These are phyloP conservation scores for Saccharomyces pastorianus DNA, from an alignment of 1,139 yeast genomes.

Conservation along the genomic window DNA sequence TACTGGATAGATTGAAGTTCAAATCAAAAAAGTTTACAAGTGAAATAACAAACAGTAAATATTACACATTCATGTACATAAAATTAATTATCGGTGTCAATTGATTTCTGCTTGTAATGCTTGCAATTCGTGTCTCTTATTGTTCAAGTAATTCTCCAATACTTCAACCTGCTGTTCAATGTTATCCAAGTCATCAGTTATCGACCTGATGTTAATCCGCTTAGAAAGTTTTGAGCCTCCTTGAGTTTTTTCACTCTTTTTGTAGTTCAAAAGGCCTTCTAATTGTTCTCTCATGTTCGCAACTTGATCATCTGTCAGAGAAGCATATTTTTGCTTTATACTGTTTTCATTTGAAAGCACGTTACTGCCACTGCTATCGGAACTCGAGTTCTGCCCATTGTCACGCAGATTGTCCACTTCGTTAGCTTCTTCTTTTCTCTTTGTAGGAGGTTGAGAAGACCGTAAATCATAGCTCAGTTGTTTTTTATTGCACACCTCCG, in stretches of 20 bases:
- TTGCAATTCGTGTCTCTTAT: constrained; percentile 42
- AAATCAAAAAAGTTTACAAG: not conserved
- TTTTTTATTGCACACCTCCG: constrained; percentile 87
- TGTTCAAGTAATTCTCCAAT: constrained; percentile 44
- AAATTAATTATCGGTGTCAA: constrained; percentile 7
- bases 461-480: constrained; percentile 67
- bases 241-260: constrained; percentile 23
- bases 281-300: constrained; percentile 59
- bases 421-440: constrained; percentile 8
- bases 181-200: constrained; percentile 38
- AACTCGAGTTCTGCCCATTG: constrained; percentile 9
- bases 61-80: not conserved
- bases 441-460: constrained; percentile 42
- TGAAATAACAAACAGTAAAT: not conserved
- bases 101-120: constrained; percentile 37
- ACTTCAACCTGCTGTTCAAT: constrained; percentile 49
- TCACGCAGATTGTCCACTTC: not conserved
- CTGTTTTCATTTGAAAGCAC: not conserved
- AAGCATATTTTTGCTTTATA: constrained; percentile 42
- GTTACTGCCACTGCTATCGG: constrained; percentile 20
- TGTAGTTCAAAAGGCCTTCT: constrained; percentile 72
- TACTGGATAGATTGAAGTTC: not conserved
- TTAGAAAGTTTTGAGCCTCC: constrained; percentile 10
- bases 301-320: constrained; percentile 42
- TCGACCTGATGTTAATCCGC: constrained; percentile 31